phyloP scores from a whole-genome alignment of 495 filamentous ascomycete species.

The Aspergillus nanangensis region DNA sequence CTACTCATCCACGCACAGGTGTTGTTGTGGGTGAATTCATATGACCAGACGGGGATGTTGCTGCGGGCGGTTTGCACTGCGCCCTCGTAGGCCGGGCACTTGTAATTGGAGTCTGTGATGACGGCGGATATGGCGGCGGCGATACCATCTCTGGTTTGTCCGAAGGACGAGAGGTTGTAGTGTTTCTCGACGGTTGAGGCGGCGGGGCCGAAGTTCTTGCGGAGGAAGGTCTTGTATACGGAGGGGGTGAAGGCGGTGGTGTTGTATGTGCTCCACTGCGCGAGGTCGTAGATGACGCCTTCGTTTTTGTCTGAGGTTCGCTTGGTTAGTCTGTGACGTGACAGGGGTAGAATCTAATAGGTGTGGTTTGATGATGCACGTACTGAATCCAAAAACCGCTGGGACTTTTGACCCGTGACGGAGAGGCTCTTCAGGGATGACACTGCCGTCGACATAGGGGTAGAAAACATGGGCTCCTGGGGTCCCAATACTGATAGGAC shows the following conservation, averaged over 20 bases:
- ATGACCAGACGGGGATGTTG: slow-evolving; percentile 17
- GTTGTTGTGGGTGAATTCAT: slow-evolving; percentile 26
- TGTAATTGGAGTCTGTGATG: slow-evolving; percentile 24
- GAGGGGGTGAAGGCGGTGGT: background rate
- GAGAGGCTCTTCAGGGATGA: background rate
- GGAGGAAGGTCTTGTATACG: background rate
- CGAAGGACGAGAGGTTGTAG: slow-evolving; percentile 21
- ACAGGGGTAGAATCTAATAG: no score
- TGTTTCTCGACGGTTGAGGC: slow-evolving; percentile 20
- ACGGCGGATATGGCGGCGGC: slow-evolving; percentile 14
- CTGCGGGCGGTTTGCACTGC: slow-evolving; percentile 8
- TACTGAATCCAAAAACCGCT: slow-evolving; percentile 2
- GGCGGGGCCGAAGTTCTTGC: background rate
- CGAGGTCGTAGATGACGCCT: background rate
- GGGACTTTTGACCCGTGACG: background rate
- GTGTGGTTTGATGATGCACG: background rate
- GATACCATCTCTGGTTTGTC: no score
- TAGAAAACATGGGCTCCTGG: background rate
- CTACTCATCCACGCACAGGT: slow-evolving; percentile 32
- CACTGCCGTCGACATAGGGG: background rate
- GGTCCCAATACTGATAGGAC: background rate
- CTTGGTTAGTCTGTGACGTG: no score
- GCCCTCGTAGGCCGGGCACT: slow-evolving; percentile 26
- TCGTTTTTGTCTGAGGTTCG: background rate
- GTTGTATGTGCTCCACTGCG: background rate